Base-by-base conservation (phyloP, 2,329 filamentous ascomycete species). In the Aspergillus sergii region DNA sequence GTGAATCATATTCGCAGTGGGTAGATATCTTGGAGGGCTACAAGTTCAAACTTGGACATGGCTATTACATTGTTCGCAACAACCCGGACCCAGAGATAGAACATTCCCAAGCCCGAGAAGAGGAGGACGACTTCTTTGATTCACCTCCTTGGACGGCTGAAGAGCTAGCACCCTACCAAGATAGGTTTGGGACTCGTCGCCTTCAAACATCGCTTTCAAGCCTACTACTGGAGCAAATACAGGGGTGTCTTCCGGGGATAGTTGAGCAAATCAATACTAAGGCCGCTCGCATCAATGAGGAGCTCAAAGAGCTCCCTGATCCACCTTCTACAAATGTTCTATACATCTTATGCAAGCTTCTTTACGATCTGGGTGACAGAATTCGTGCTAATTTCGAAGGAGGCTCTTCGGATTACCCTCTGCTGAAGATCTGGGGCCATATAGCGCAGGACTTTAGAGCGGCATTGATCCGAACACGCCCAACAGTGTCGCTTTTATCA, bases 31-130 rank as follows among this genome's bases (percentile, higher is more conserved):
- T 96, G 5, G 79, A 82, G 0, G 87, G 88, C 0, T 73, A 85
- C 2, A 84, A 85, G 2, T 92, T 91, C 63, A 72, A 74, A 0
- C 85, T 94, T 0, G 89, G 88, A 0, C 83, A 91, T n/a, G 91
- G 91, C 0, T 97, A 94, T 71, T 96, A 89, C 65, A 87, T 92
- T 10, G 92, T 94, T 0, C 91, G 89, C 0, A 81, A 82, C 56
- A 81, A 80, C n/a, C 77, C 85, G 0, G 73, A 84, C 14, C 66
- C 75, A 0, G 66, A 73, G 0, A 72, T 85, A 0, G 78, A 79
- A 1, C 82, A 88, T 60, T 59, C 70, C 0, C 69, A 79, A 7
- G 86, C 87, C 0, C 79, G 86, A 0, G 19, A 66, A 0, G 75
- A 82, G 10, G 88, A 89, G 67, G 64, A 73, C 0, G 9, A 71